A percentile compares a stretch with the other conserved stretches of the same genome.
These are phyloP conservation scores for Trametes coccinea DNA, from an alignment of 768 basidiomycete genomes.

Conservation along the genomic window DNA sequence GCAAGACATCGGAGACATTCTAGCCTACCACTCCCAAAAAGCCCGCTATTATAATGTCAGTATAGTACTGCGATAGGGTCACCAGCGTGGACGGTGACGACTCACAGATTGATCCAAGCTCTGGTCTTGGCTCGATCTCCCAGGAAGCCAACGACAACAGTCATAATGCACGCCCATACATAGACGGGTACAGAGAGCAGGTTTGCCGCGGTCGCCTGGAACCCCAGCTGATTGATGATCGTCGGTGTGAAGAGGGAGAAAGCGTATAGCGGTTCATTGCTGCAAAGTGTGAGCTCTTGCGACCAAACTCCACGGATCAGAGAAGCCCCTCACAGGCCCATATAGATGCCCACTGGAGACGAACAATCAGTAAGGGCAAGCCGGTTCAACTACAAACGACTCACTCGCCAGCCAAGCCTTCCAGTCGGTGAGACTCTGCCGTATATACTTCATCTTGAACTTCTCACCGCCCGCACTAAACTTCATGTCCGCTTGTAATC, in stretches of 20 bases:
- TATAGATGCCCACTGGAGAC: slow-evolving; percentile 61
- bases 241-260: slow-evolving; percentile 54
- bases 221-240: slow-evolving; percentile 61
- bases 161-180: slow-evolving; percentile 71
- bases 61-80: too few species aligned
- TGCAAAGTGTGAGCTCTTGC: slow-evolving; percentile 24
- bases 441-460: slow-evolving; percentile 55
- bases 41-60: slow-evolving; percentile 17
- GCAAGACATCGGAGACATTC: not conserved
- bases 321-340: slow-evolving; percentile 55
- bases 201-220: slow-evolving; percentile 65
- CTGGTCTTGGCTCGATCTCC: slow-evolving; percentile 60
- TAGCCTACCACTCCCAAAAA: slow-evolving; percentile 36
- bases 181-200: slow-evolving; percentile 79
- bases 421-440: slow-evolving; percentile 65
- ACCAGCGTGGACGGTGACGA: slow-evolving; percentile 15
- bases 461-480: slow-evolving; percentile 62
- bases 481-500: slow-evolving; percentile 64
- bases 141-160: slow-evolving; percentile 57
- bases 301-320: not conserved
- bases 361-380: not conserved
- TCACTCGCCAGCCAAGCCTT: slow-evolving; percentile 73
- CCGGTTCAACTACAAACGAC: slow-evolving; percentile 21
- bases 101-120: slow-evolving; percentile 60
- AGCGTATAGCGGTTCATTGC: slow-evolving; percentile 51